A percentile compares a stretch with the other conserved stretches of the same genome.
These are phyloP conservation scores for Fremontodendron californicum DNA, from an alignment of 345 rosid genomes.

Conservation along the genomic window DNA sequence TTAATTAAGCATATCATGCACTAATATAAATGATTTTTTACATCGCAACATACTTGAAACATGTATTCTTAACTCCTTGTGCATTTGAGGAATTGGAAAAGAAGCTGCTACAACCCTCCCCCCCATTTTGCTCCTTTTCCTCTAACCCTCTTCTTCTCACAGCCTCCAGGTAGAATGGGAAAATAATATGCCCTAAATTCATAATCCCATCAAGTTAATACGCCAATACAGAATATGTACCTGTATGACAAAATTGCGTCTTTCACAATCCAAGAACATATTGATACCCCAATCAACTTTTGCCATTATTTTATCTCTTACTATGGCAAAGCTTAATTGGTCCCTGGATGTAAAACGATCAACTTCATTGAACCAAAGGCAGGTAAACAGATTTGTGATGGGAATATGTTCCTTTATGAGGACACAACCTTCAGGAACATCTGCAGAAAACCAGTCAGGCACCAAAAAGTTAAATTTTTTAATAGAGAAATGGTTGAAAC, in stretches of 20 bases:
- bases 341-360: slow-evolving; percentile 90
- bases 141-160: neutral
- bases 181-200: neutral
- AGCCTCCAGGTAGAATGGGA: neutral
- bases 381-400: slow-evolving; percentile 69
- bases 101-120: neutral
- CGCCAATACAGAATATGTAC: slow-evolving; percentile 28
- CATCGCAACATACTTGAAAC: neutral
- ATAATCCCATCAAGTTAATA: slow-evolving; percentile 1
- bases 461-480: neutral
- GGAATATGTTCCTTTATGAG: slow-evolving; percentile 79
- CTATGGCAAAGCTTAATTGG: slow-evolving; percentile 78
- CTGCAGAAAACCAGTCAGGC: slow-evolving; percentile 36
- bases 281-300: slow-evolving; percentile 62
- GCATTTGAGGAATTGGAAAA: neutral
- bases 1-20: neutral
- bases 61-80: neutral
- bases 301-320: slow-evolving; percentile 73
- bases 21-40: neutral
- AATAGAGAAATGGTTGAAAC: slow-evolving; percentile 1
- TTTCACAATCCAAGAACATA: slow-evolving; percentile 91
- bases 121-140: neutral
- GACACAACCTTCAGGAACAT: slow-evolving; percentile 96
- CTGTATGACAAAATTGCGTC: slow-evolving; percentile 91
- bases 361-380: slow-evolving; percentile 96